Evolutionary conservation across 306 rosid genomes (phyloP).

Genomic region (Gynostemma pentaphyllum): DNA sequence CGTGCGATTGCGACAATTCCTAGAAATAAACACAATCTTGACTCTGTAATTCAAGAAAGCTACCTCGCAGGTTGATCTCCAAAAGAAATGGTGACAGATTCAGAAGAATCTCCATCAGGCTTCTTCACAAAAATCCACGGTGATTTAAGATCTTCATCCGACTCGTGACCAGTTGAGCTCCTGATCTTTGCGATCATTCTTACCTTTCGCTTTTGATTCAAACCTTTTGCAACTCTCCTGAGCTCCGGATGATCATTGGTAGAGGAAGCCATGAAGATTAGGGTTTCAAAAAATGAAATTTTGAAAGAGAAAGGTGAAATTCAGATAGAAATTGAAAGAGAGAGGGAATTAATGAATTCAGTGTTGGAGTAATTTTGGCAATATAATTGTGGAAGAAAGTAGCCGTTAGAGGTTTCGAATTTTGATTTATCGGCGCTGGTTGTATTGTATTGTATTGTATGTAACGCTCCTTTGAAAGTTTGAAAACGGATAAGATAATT

Average conservation of each 20-base stretch:
- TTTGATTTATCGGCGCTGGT: conserved; percentile 2
- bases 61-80: conserved; percentile 51
- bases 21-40: background rate
- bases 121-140: conserved; percentile 52
- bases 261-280: conserved; percentile 34
- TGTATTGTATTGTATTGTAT: too few relatives aligned
- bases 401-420: conserved; percentile 21
- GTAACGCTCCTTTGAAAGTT: background rate
- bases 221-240: background rate
- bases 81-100: conserved; percentile 42
- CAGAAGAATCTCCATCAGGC: conserved; percentile 30
- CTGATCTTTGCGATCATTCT: conserved; percentile 46
- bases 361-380: background rate
- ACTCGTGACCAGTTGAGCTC: conserved; percentile 19
- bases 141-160: conserved; percentile 15
- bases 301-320: background rate
- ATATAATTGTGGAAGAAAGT: conserved; percentile 1
- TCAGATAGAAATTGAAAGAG: background rate
- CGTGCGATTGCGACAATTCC: background rate
- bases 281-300: background rate
- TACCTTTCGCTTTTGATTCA: conserved; percentile 25
- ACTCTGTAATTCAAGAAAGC: background rate
- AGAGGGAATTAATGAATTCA: background rate
- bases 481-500: too few relatives aligned
- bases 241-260: conserved; percentile 11